Evolutionary conservation across 139 green algal species (phyloP), one percentile per base, ranked within the genome.

Genomic region (Haematococcus lacustris): DNA sequence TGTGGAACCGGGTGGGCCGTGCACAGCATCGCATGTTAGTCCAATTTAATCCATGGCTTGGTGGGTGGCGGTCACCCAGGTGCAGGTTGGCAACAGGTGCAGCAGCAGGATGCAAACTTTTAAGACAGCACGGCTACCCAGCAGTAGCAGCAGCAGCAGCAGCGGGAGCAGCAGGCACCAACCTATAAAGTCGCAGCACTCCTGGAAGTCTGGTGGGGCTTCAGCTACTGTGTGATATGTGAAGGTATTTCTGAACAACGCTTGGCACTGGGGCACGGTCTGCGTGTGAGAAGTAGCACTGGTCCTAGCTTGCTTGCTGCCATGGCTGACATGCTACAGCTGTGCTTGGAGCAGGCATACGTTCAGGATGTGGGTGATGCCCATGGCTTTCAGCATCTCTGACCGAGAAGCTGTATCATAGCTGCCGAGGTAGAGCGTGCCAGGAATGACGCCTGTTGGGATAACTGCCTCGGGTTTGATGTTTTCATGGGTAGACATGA

Each of bases 221-320:
- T 32, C 61, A 1, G 68, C 68, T 0, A 88, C 82, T 37, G 86
- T 94, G 78, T 94, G 80, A 78, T 97, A 97, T 0, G 66, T 87
- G 71, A 97, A 97, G 1, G 88, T 94, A 83, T 96, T 97, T 17
- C 83, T 90, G 83, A 92, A 97, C n/a, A 97, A 76, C 1, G 84
- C 79, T 23, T 89, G 88, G 74, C 86, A 93, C 25, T 71, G 80
- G 30, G 92, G 91, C 37, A 97, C 93, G 4, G 84, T 92, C 92
- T 97, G 86, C 82, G 73, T 28, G 0, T 40, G 53, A 7, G 21
- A 38, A 23, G 9, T 65, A 30, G 30, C 39, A 64, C 6, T 39
- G n/a, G 30, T 69, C 6, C 7, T 53, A 25, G 2, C 35, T 37
- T 32, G 37, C 9, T 34, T 35, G 35, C 40, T 9, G 23, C 23